Conservation (phyloP, 371 early-diverging fungal genomes). For the Mortierella sp. region DNA sequence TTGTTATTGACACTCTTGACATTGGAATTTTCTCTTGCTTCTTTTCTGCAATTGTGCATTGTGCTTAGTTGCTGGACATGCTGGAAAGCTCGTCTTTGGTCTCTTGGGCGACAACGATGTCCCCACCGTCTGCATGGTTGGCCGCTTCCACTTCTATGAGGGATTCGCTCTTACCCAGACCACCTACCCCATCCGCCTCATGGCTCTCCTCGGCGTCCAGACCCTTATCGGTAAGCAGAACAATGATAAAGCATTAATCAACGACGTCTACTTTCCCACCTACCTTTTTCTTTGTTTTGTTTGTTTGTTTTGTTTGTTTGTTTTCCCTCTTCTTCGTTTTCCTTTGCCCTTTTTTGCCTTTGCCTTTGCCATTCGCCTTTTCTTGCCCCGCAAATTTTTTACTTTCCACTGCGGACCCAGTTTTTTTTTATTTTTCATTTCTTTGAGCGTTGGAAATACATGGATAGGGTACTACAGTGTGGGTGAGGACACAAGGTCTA, state of each 20-base stretch:
- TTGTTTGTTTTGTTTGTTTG: background rate
- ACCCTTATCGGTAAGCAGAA: slow-evolving; percentile 70
- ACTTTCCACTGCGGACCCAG: slow-evolving; percentile 12
- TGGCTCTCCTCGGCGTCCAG: slow-evolving; percentile 86
- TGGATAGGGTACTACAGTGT: slow-evolving; percentile 10
- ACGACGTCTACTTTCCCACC: slow-evolving; percentile 13
- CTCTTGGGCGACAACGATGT: slow-evolving; percentile 76
- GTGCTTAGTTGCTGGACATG: slow-evolving; percentile 84
- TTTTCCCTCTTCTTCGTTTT: too few species aligned
- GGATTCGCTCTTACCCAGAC: slow-evolving; percentile 84
- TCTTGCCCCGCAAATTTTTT: background rate
- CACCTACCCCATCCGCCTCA: slow-evolving; percentile 91
- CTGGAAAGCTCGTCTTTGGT: slow-evolving; percentile 94
- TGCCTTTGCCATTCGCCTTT: slow-evolving; percentile 7
- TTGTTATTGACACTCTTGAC: background rate
- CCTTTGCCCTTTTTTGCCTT: slow-evolving; percentile 2
- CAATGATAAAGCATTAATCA: background rate
- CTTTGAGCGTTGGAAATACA: background rate
- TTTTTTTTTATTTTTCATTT: slow-evolving; percentile 22
- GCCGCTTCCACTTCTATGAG: slow-evolving; percentile 91
- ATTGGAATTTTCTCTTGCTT: background rate
- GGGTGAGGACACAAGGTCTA: background rate
- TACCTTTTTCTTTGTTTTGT: slow-evolving; percentile 19
- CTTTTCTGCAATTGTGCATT: background rate
- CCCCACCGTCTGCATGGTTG: slow-evolving; percentile 88